A percentile compares a stretch with the other conserved stretches of the same genome.
These are phyloP conservation scores for Aureobasidium subglaciale DNA, from an alignment of 2,329 filamentous ascomycete species.

Conservation along the genomic window DNA sequence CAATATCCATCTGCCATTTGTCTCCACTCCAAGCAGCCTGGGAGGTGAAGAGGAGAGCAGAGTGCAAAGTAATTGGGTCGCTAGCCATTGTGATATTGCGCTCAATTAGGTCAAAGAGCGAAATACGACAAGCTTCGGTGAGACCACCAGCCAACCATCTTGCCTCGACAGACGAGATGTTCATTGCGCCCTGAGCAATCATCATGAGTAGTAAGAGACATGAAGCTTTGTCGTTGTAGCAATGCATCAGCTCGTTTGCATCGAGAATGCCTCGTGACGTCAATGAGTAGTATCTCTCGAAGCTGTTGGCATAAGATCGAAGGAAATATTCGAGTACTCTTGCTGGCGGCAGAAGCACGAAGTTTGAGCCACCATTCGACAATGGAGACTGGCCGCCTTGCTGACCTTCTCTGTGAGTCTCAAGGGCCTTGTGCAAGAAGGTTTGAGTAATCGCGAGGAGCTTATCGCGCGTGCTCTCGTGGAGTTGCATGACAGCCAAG, in stretches of 20 bases:
- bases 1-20: conserved; percentile 72
- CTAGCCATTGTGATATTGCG: conserved; percentile 62
- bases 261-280: conserved; percentile 55
- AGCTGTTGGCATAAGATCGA: conserved; percentile 57
- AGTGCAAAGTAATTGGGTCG: conserved; percentile 57
- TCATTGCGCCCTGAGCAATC: conserved; percentile 63
- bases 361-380: conserved; percentile 50
- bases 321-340: conserved; percentile 62
- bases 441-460: conserved; percentile 65
- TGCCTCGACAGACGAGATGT: conserved; percentile 59
- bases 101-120: conserved; percentile 64
- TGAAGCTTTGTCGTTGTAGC: conserved; percentile 55
- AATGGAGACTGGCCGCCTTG: conserved; percentile 34
- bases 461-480: conserved; percentile 56
- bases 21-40: conserved; percentile 67
- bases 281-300: conserved; percentile 60
- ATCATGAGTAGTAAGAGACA: conserved; percentile 62
- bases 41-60: conserved; percentile 60
- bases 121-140: conserved; percentile 65
- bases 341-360: conserved; percentile 58
- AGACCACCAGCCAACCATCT: conserved; percentile 59
- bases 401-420: conserved; percentile 51
- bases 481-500: conserved; percentile 42
- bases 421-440: conserved; percentile 63
- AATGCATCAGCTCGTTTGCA: conserved; percentile 58